Base-by-base conservation (phyloP, 768 basidiomycete species). In the Zangia roseola region DNA sequence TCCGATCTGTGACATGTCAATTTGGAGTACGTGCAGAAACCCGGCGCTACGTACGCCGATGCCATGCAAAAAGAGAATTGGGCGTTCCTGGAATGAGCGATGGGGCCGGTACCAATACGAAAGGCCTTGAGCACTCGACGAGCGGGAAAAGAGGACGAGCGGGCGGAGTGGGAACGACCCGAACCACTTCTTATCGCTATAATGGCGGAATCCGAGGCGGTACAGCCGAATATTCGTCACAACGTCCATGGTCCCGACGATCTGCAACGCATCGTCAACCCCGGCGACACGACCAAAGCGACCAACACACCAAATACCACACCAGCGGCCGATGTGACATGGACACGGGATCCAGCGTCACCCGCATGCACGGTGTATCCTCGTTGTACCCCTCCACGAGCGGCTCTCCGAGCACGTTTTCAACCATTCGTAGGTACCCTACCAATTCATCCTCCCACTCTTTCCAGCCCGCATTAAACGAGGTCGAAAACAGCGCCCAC, bases 21-120 rank as follows among this genome's bases (percentile, higher is more conserved):
- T 20, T 53, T 13, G 35, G 26, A 3, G 30, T 45, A 26, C 6
- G 16, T 7, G 25, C 39, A 1, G 12, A 17, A 36, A 30, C 1
- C 17, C 10, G 9, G 30, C n/a, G 31, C 16, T 19, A 49, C 56
- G n/a, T 64, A 84, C 81, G 10, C 84, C 85, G n/a, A 86, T 79
- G 10, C 84, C 85, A 46, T 87, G 84, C 1, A 87, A 55, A 57
- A 86, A 84, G n/a, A 86, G 61, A 10, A 87, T 64, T 0, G 84
- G 82, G 9, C 69, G 65, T 51, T 77, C 79, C 2, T 68, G 69
- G 9, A 42, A 45, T 5, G 80, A 76, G 28, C 64, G 70, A 49
- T 84, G 82, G 3, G 77, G 74, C 4, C 73, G 68, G 50, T 75
- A 72, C 77, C 77, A 79, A 56, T 75, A 80, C 1, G 72, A 68